Percentiles rank a stretch among this genome's conserved stretches.
phyloP scores from a whole-genome alignment of 805 yeast species.

The Hyphopichia homilentoma region DNA sequence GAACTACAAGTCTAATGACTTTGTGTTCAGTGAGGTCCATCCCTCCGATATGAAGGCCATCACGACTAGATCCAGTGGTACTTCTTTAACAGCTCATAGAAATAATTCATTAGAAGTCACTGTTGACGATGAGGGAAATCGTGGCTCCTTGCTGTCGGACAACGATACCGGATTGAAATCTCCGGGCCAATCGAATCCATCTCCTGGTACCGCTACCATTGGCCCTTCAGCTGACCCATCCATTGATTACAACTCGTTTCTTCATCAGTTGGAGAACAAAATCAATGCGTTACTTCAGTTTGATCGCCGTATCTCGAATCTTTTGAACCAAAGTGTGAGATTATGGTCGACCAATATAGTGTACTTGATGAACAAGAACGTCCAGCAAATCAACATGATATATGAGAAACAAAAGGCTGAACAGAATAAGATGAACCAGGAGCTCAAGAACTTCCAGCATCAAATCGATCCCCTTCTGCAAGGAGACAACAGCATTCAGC shows the following conservation, averaged over 20 bases:
- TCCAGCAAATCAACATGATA: conserved; percentile 24
- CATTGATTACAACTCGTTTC: conserved; percentile 13
- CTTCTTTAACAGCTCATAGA: conserved; percentile 20
- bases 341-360: conserved; percentile 35
- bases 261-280: conserved; percentile 18
- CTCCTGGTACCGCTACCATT: not conserved
- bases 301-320: conserved; percentile 19
- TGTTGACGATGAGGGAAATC: not conserved
- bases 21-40: conserved; percentile 24
- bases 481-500: too few species aligned
- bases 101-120: not conserved
- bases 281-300: conserved; percentile 19
- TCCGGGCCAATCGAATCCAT: not conserved
- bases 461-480: conserved; percentile 2
- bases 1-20: conserved; percentile 38
- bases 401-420: conserved; percentile 13
- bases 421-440: conserved; percentile 5
- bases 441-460: conserved; percentile 1
- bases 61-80: too few species aligned
- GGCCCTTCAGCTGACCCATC: conserved; percentile 2
- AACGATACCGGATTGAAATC: not conserved
- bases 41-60: too few species aligned
- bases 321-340: conserved; percentile 12
- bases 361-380: conserved; percentile 27
- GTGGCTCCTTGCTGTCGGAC: too few species aligned